Evolutionary conservation across 768 basidiomycete genomes (phyloP).

Genomic region (Lactarius vividus): DNA sequence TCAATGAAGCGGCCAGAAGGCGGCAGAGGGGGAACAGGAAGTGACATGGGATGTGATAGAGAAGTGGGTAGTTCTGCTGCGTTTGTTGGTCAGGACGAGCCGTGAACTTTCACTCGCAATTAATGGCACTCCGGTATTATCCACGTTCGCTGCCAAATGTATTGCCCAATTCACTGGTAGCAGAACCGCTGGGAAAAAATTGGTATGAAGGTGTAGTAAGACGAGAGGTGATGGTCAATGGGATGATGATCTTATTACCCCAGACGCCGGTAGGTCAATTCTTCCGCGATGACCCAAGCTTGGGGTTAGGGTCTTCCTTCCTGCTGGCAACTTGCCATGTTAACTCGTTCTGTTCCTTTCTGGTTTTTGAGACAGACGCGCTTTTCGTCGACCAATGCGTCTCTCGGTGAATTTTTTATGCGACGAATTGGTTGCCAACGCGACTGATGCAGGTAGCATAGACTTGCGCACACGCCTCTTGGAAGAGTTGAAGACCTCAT

Average conservation of each 20-base stretch:
- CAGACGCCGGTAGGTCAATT: no score
- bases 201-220: neutral
- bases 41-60: conserved; percentile 10
- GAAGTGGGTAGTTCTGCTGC: neutral
- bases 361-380: neutral
- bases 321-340: neutral
- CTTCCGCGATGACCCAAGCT: neutral
- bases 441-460: conserved; percentile 27
- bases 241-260: neutral
- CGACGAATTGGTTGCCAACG: neutral
- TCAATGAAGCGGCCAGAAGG: conserved; percentile 47
- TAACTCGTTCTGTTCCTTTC: neutral
- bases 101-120: neutral
- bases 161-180: neutral
- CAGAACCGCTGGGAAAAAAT: neutral
- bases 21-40: conserved; percentile 37
- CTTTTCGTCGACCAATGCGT: neutral
- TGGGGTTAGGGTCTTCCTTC: neutral
- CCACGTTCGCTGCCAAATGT: neutral
- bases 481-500: conserved; percentile 56
- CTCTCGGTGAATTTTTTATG: neutral
- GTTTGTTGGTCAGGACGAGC: neutral
- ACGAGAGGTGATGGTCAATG: neutral
- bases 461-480: conserved; percentile 55
- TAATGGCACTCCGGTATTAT: neutral